Conservation (phyloP, 129 eudicot genomes). For the Tanacetum coccineum region DNA sequence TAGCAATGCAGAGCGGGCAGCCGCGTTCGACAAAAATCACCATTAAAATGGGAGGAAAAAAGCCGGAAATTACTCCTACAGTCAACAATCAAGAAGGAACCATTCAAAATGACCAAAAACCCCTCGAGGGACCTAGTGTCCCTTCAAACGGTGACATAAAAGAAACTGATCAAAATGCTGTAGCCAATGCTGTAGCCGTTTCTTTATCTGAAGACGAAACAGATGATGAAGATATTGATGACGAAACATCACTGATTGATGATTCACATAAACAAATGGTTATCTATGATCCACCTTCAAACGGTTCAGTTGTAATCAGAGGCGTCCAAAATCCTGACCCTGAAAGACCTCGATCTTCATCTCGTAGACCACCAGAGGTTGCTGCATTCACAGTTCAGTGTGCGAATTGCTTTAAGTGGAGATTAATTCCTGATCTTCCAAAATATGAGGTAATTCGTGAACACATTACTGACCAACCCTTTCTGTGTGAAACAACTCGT, state of each 20-base stretch:
- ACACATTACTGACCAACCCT: slow-evolving; percentile 67
- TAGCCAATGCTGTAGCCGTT: too few species aligned
- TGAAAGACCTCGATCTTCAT: slow-evolving; percentile 15
- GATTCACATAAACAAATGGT: slow-evolving; percentile 53
- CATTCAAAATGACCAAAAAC: too few species aligned
- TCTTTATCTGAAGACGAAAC: slow-evolving; percentile 28
- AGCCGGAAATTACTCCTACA: neutral
- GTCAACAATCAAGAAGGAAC: too few species aligned
- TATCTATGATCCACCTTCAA: slow-evolving; percentile 46
- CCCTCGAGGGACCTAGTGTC: neutral
- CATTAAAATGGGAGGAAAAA: slow-evolving; percentile 43
- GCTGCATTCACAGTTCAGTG: slow-evolving; percentile 92
- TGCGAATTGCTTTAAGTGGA: slow-evolving; percentile 82
- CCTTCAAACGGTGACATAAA: slow-evolving; percentile 11
- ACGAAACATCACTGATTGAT: slow-evolving; percentile 11
- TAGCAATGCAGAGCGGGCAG: slow-evolving; percentile 53
- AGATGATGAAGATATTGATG: slow-evolving; percentile 33
- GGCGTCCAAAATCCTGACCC: slow-evolving; percentile 26
- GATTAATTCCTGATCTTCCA: slow-evolving; percentile 74
- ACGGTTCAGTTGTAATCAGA: slow-evolving; percentile 23
- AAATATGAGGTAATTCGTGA: slow-evolving; percentile 85
- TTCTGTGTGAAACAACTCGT: slow-evolving; percentile 68
- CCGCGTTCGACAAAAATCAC: slow-evolving; percentile 44
- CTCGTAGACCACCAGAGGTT: slow-evolving; percentile 48
- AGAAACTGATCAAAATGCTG: slow-evolving; percentile 23